phyloP scores from a whole-genome alignment of 2,329 filamentous ascomycete genomes.

The Acrodontium crateriforme region DNA sequence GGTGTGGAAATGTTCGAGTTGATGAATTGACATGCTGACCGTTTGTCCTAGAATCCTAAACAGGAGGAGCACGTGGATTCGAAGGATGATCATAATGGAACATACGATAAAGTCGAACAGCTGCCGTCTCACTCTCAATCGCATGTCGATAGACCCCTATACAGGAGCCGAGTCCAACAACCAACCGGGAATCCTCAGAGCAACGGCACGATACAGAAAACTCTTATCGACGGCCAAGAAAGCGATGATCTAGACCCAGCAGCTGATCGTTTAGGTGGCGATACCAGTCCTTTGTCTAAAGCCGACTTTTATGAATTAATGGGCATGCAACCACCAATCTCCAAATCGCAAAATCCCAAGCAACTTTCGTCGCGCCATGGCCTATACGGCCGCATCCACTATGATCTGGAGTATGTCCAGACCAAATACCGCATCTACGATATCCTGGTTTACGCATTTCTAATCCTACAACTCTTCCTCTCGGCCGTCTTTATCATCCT shows the following conservation, averaged over 20 bases:
- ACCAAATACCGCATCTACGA: slow-evolving; percentile 20
- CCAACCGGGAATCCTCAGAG: slow-evolving; percentile 4
- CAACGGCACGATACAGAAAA: slow-evolving; percentile 4
- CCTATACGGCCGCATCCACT: slow-evolving; percentile 14
- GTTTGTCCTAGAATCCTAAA: too few relatives aligned
- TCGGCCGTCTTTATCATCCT: slow-evolving; percentile 24
- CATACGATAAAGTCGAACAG: too few relatives aligned
- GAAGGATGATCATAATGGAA: too few relatives aligned
- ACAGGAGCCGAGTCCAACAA: too few relatives aligned
- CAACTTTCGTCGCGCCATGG: slow-evolving; percentile 14
- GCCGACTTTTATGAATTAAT: slow-evolving; percentile 19
- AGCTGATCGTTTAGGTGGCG: slow-evolving; percentile 12
- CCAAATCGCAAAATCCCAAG: slow-evolving; percentile 11
- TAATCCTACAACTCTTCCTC: slow-evolving; percentile 21
- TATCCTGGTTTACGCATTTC: slow-evolving; percentile 15
- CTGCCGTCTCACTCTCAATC: too few relatives aligned
- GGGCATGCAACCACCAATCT: slow-evolving; percentile 14
- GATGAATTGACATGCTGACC: too few relatives aligned
- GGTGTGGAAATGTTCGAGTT: too few relatives aligned
- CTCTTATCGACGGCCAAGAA: slow-evolving; percentile 8
- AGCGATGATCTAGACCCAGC: slow-evolving; percentile 16
- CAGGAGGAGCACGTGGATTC: too few relatives aligned
- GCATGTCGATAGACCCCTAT: too few relatives aligned
- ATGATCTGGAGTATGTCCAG: slow-evolving; percentile 10
- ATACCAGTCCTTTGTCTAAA: slow-evolving; percentile 9